phyloP scores from a whole-genome alignment of 2,329 filamentous ascomycete genomes.

The Colletotrichum tropicale region DNA sequence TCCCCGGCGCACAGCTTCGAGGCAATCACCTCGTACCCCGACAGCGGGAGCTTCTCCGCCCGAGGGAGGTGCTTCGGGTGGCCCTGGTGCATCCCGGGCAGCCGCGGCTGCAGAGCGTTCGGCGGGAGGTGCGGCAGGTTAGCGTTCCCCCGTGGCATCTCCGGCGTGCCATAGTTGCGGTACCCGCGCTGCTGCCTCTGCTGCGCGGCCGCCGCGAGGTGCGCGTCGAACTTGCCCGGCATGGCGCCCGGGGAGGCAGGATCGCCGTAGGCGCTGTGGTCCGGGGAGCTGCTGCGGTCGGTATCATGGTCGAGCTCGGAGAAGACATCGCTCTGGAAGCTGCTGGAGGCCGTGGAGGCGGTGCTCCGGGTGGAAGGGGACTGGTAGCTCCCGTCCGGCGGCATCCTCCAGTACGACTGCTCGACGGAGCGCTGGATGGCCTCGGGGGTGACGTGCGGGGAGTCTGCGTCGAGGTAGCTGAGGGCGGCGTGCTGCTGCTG shows the following conservation, averaged over 20 bases:
- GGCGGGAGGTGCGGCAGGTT: conserved; percentile 40
- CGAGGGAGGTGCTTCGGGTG: conserved; percentile 38
- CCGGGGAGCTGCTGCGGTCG: conserved; percentile 49
- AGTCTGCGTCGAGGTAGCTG: conserved; percentile 64
- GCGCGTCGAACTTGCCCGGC: conserved; percentile 6
- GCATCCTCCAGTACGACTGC: conserved; percentile 29
- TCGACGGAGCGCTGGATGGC: conserved; percentile 34
- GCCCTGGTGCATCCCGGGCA: conserved; percentile 29
- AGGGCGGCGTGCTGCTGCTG: conserved; percentile 37
- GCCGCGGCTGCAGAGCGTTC: conserved; percentile 39
- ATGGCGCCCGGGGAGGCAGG: background rate
- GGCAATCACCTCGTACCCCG: conserved; percentile 69
- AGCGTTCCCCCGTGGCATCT: conserved; percentile 44
- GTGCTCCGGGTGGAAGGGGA: conserved; percentile 35
- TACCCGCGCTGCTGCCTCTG: conserved; percentile 9
- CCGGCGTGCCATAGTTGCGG: conserved; percentile 43
- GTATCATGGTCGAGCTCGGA: conserved; percentile 44
- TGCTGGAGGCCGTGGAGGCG: conserved; percentile 54
- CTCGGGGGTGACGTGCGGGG: conserved; percentile 48
- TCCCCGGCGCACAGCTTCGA: conserved; percentile 44
- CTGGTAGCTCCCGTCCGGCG: conserved; percentile 23
- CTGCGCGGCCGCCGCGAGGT: background rate
- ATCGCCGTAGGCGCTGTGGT: conserved; percentile 39
- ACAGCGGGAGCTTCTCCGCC: conserved; percentile 48
- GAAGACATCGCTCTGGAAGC: conserved; percentile 52